A percentile compares a stretch with the other conserved stretches of the same genome.
These are phyloP conservation scores for Neoboletus brunneissimus DNA, from an alignment of 768 basidiomycete genomes.

Conservation along the genomic window DNA sequence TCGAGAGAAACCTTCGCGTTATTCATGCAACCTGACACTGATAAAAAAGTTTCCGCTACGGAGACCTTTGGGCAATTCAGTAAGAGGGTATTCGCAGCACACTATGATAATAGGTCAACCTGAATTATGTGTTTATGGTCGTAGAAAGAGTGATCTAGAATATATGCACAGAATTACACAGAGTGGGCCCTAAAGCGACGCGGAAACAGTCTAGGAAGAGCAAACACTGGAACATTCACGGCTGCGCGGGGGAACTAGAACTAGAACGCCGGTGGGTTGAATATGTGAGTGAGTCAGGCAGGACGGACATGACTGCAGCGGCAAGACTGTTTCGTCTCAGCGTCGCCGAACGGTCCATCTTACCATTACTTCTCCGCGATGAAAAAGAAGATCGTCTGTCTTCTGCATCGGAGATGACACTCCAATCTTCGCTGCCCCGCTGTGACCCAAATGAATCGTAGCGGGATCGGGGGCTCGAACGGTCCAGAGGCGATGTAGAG, in stretches of 20 bases:
- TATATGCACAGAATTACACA: slow-evolving; percentile 10
- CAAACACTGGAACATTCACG: slow-evolving; percentile 12
- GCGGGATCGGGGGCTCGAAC: slow-evolving; percentile 42
- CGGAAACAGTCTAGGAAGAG: background rate
- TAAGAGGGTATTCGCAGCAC: slow-evolving; percentile 69
- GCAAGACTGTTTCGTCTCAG: slow-evolving; percentile 62
- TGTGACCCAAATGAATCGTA: slow-evolving; percentile 57
- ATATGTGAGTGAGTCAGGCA: slow-evolving; percentile 51
- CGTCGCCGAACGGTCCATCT: slow-evolving; percentile 34
- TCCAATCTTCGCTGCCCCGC: slow-evolving; percentile 79
- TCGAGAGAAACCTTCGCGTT: slow-evolving; percentile 87
- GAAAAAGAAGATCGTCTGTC: slow-evolving; percentile 55
- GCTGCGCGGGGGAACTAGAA: slow-evolving; percentile 31
- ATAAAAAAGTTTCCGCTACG: slow-evolving; percentile 63
- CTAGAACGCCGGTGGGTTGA: slow-evolving; percentile 41
- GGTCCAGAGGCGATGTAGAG: slow-evolving; percentile 26
- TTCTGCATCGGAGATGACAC: slow-evolving; percentile 78
- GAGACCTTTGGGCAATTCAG: slow-evolving; percentile 91
- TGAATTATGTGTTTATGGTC: slow-evolving; percentile 18
- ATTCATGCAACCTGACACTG: slow-evolving; percentile 86
- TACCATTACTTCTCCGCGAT: slow-evolving; percentile 45
- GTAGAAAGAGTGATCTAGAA: background rate
- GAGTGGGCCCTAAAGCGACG: background rate
- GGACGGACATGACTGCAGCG: slow-evolving; percentile 58
- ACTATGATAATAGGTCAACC: slow-evolving; percentile 32